Conservation (phyloP, 2,329 filamentous ascomycete genomes). For the Alternaria gansuensis region DNA sequence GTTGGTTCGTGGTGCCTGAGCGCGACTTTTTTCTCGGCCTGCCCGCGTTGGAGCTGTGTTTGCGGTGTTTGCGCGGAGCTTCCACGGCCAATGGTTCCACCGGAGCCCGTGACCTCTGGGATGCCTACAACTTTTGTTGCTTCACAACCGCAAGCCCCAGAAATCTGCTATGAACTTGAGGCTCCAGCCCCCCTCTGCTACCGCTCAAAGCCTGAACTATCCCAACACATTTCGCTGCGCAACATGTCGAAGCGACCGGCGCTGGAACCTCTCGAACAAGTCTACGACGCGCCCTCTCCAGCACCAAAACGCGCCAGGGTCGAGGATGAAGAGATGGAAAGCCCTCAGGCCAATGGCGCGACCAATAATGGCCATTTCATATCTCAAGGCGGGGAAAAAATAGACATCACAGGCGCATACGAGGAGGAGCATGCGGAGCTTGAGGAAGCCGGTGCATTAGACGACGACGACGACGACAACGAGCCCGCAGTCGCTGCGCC, state of each 20-base stretch:
- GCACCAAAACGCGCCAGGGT: slow-evolving; percentile 59
- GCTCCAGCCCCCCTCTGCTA: not conserved
- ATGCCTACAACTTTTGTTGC: slow-evolving; percentile 33
- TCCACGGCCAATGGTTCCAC: slow-evolving; percentile 29
- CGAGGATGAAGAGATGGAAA: slow-evolving; percentile 54
- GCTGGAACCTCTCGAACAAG: slow-evolving; percentile 56
- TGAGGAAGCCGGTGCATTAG: slow-evolving; percentile 48
- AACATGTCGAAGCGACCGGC: slow-evolving; percentile 60
- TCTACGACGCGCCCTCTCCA: slow-evolving; percentile 55
- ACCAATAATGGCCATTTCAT: slow-evolving; percentile 44
- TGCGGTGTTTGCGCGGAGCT: slow-evolving; percentile 36
- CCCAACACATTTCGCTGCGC: slow-evolving; percentile 5
- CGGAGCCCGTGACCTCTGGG: slow-evolving; percentile 28
- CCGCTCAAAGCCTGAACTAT: not conserved
- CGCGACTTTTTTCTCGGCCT: slow-evolving; percentile 49
- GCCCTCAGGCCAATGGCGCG: slow-evolving; percentile 35
- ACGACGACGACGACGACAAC: slow-evolving; percentile 46
- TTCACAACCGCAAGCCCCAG: not conserved
- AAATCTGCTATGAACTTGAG: not conserved
- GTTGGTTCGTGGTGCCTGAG: slow-evolving; percentile 40
- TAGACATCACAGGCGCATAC: slow-evolving; percentile 50
- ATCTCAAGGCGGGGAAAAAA: slow-evolving; percentile 39
- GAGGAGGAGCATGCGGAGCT: slow-evolving; percentile 50
- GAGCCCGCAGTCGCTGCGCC: slow-evolving; percentile 57
- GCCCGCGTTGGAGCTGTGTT: slow-evolving; percentile 41